These are phyloP conservation scores for Xylaria hypoxylon DNA, from an alignment of 2,329 filamentous ascomycete species.

Conservation along the genomic window DNA sequence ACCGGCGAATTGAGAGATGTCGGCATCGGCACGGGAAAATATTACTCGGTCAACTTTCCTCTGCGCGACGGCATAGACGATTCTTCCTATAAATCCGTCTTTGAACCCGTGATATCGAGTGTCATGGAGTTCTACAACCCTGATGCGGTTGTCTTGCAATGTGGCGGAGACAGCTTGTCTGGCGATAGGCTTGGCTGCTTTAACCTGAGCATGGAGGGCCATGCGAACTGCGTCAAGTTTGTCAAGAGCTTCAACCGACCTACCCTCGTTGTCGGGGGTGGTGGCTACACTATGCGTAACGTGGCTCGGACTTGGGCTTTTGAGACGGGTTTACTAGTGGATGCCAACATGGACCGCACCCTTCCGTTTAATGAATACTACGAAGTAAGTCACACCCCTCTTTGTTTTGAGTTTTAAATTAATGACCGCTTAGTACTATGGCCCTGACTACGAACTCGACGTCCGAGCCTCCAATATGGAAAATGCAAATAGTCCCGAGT, in stretches of 20 bases:
- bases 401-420: conserved; percentile 22
- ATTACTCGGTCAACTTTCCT: conserved; percentile 92
- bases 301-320: conserved; percentile 97
- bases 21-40: conserved; percentile 86
- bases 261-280: conserved; percentile 91
- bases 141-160: conserved; percentile 93
- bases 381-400: conserved; percentile 67
- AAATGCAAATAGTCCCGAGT: conserved; percentile 87
- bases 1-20: conserved; percentile 89
- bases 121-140: conserved; percentile 91
- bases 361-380: conserved; percentile 98
- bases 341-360: conserved; percentile 82
- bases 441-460: conserved; percentile 89
- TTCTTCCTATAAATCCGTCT: conserved; percentile 88
- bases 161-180: conserved; percentile 92
- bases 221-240: conserved; percentile 92
- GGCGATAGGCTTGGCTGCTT: conserved; percentile 96
- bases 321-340: conserved; percentile 91
- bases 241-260: conserved; percentile 88
- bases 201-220: conserved; percentile 96
- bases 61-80: conserved; percentile 94
- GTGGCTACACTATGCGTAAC: conserved; percentile 97
- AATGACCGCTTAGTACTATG: conserved; percentile 80
- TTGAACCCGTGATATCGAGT: conserved; percentile 86
- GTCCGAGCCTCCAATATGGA: conserved; percentile 90